A percentile compares a stretch with the other conserved stretches of the same genome.
phyloP scores from a whole-genome alignment of 2,329 filamentous ascomycete species.

The Arthrobotrys iridis region DNA sequence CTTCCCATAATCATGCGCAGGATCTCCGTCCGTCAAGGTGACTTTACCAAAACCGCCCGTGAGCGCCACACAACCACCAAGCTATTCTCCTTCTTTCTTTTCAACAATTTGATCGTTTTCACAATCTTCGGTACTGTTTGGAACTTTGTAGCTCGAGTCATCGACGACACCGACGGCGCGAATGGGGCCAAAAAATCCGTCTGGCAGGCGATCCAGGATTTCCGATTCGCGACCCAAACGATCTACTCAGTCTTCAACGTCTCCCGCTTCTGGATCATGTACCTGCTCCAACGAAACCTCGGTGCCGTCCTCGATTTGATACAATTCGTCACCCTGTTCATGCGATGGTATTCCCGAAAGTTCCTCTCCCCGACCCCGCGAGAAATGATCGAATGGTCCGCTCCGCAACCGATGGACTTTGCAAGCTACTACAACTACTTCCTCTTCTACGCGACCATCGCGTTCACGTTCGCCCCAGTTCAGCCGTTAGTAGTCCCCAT shows the following conservation, averaged over 20 bases:
- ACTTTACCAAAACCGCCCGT: constrained; percentile 88
- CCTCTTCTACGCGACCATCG: constrained; percentile 90
- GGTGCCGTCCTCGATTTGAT: constrained; percentile 94
- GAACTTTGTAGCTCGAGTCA: constrained; percentile 74
- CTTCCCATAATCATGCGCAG: constrained; percentile 91
- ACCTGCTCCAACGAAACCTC: constrained; percentile 89
- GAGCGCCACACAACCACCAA: constrained; percentile 91
- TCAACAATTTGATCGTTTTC: constrained; percentile 96
- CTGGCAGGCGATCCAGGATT: constrained; percentile 74
- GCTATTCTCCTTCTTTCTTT: constrained; percentile 93
- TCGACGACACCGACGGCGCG: constrained; percentile 69
- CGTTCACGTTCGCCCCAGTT: constrained; percentile 82
- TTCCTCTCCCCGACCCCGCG: constrained; percentile 89
- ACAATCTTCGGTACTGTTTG: constrained; percentile 88
- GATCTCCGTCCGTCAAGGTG: constrained; percentile 71
- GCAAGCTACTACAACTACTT: constrained; percentile 99
- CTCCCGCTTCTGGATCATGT: constrained; percentile 93
- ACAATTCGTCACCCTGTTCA: constrained; percentile 84
- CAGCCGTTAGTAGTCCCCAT: constrained; percentile 89
- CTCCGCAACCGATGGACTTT: constrained; percentile 92
- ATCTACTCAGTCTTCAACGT: constrained; percentile 81
- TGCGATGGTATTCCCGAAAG: constrained; percentile 83
- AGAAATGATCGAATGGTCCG: constrained; percentile 89
- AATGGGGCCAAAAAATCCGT: constrained; percentile 60
- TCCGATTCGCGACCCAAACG: constrained; percentile 71